A percentile compares a stretch with the other conserved stretches of the same genome.
phyloP scores from a whole-genome alignment of 441 rosid species.

The Breynia disticha region DNA sequence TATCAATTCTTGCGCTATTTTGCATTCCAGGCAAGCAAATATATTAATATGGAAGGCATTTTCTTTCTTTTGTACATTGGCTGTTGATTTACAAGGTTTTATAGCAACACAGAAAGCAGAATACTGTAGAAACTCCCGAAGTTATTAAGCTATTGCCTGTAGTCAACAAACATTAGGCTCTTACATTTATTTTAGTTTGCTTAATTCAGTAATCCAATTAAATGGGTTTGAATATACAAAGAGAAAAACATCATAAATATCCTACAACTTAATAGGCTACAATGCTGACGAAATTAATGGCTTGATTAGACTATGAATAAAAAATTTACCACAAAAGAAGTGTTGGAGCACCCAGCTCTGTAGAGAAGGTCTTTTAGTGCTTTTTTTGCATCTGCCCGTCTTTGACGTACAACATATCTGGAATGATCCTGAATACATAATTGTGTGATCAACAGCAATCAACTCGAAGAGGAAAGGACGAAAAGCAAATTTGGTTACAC shows the following conservation, averaged over 20 bases:
- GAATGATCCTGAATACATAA: constrained; percentile 25
- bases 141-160: too few relatives aligned
- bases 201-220: background rate
- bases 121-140: too few relatives aligned
- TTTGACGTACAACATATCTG: constrained; percentile 38
- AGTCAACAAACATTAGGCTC: too few relatives aligned
- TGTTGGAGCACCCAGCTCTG: constrained; percentile 24
- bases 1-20: too few relatives aligned
- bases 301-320: background rate
- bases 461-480: background rate
- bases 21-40: too few relatives aligned
- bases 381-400: constrained; percentile 43
- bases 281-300: background rate
- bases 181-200: background rate
- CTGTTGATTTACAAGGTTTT: too few relatives aligned
- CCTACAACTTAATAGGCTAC: background rate
- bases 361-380: constrained; percentile 43
- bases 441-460: background rate
- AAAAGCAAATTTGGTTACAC: constrained; percentile 1
- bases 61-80: too few relatives aligned
- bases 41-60: too few relatives aligned
- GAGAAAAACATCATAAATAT: background rate
- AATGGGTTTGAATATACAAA: constrained; percentile 4
- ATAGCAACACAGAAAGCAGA: too few relatives aligned
- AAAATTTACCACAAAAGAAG: constrained; percentile 31